Evolutionary conservation across 106 monocot genomes (phyloP).

Genomic region (Apostasia ramifera): DNA sequence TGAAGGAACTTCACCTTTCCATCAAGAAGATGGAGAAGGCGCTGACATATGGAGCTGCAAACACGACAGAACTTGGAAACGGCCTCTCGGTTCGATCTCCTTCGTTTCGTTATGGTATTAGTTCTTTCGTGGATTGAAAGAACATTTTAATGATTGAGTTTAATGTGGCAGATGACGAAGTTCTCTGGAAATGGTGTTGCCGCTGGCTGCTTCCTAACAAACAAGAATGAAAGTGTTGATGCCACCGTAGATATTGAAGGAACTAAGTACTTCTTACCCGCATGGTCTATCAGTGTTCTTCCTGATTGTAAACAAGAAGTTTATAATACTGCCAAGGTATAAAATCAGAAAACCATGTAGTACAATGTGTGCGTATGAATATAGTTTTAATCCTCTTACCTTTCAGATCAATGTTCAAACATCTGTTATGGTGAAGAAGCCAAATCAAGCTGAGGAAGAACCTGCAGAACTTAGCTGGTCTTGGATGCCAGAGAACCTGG

Average conservation of each 20-base stretch:
- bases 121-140: neutral
- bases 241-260: slow-evolving; percentile 27
- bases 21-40: slow-evolving; percentile 38
- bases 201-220: slow-evolving; percentile 57
- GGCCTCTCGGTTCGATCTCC: slow-evolving; percentile 15
- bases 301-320: slow-evolving; percentile 57
- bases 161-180: slow-evolving; percentile 30
- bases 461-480: slow-evolving; percentile 33
- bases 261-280: slow-evolving; percentile 37
- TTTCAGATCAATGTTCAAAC: slow-evolving; percentile 45
- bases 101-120: neutral
- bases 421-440: slow-evolving; percentile 37
- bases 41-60: slow-evolving; percentile 32
- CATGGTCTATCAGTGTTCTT: slow-evolving; percentile 69
- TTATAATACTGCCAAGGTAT: slow-evolving; percentile 81
- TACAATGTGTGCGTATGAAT: neutral
- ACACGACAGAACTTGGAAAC: slow-evolving; percentile 13
- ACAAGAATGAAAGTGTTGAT: slow-evolving; percentile 24
- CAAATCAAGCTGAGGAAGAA: slow-evolving; percentile 20
- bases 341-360: neutral
- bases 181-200: slow-evolving; percentile 19
- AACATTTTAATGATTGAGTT: neutral
- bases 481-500: slow-evolving; percentile 43
- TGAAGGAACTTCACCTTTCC: slow-evolving; percentile 49
- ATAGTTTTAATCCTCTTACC: neutral